Evolutionary conservation across 805 yeast genomes (phyloP), one percentile per base, ranked within the genome.

Genomic region (Cyberlindnera euphorbiiphila): DNA sequence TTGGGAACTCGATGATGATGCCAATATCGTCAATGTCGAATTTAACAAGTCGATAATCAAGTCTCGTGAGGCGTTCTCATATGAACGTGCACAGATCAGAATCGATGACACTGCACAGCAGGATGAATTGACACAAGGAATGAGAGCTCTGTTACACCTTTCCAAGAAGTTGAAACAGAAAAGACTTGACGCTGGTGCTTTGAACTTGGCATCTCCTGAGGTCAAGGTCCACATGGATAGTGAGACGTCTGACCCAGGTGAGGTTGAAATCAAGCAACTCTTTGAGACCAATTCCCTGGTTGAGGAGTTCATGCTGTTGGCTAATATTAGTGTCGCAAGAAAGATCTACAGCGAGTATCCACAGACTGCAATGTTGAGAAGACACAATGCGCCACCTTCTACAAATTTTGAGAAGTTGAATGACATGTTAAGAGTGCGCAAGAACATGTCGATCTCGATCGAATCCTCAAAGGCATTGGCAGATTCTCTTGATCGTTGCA

Each of bases 251-350:
- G 98, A 93, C 60, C 98, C 98, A 2, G 83, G 83, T 42, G 96
- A 87, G 53, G 97, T 93, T 31, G 98, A 91, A 59, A 79, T 93
- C 47, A 93, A 93, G 60, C 74, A 85, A 57, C 64, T 85, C 9
- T 71, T 84, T 32, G 98, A 86, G 34, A 93, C 98, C 3, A 93
- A 91, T 57, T 93, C 98, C 3, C 68, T 93, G 35, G 99, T 93
- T 41, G 99, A 93, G 61, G 99, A 93, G 64, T 93, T 93, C 63
- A 93, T 93, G 99, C 73, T 93, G 72, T 71, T 94, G 49, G 99
- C 98, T 36, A 93, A 93, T 58, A 91, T 91, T 37, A 82, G 95
- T 6, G 99, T 93, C 17, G 98, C 98, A 3, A 74, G 85, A 54
- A 87, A 85, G 61, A 93, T 93, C 32, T 86, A 78, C 62, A 94